Evolutionary conservation across 768 basidiomycete species (phyloP).

Genomic region (Panaeolus cyanescens): DNA sequence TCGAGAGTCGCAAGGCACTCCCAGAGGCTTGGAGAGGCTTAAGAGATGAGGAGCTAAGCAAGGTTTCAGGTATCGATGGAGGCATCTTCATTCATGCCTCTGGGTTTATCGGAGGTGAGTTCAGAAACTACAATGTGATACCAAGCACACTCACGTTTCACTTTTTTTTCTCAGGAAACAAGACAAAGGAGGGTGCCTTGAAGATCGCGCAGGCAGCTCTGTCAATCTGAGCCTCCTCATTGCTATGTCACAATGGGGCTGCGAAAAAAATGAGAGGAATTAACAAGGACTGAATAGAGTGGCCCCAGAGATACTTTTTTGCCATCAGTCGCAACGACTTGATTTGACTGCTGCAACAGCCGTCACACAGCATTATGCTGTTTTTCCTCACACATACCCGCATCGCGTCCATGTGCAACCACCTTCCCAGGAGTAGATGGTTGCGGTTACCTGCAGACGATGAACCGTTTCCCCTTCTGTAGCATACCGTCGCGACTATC

Average conservation of each 20-base stretch:
- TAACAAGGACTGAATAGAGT: not conserved
- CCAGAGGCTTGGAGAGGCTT: conserved; percentile 94
- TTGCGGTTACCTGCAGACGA: too few relatives aligned
- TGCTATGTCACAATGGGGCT: not conserved
- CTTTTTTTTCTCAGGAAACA: conserved; percentile 60
- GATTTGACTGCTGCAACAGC: not conserved
- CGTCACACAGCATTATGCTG: not conserved
- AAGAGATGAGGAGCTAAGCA: conserved; percentile 79
- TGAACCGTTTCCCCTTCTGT: too few relatives aligned
- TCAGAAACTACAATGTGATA: conserved; percentile 6
- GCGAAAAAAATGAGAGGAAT: not conserved
- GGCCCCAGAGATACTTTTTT: not conserved
- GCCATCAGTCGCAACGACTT: conserved; percentile 1
- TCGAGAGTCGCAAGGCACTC: conserved; percentile 87
- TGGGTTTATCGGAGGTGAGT: conserved; percentile 92
- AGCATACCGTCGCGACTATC: too few relatives aligned
- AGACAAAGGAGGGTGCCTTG: conserved; percentile 87
- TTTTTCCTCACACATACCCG: not conserved
- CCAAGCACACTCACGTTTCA: not conserved
- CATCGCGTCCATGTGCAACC: too few relatives aligned
- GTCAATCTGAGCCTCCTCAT: conserved; percentile 26
- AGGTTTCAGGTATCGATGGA: conserved; percentile 73
- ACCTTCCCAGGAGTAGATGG: too few relatives aligned
- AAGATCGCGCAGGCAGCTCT: conserved; percentile 75
- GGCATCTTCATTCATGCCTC: conserved; percentile 94